Conservation (phyloP, 805 yeast species). For the Yarrowia yakushimensis region DNA sequence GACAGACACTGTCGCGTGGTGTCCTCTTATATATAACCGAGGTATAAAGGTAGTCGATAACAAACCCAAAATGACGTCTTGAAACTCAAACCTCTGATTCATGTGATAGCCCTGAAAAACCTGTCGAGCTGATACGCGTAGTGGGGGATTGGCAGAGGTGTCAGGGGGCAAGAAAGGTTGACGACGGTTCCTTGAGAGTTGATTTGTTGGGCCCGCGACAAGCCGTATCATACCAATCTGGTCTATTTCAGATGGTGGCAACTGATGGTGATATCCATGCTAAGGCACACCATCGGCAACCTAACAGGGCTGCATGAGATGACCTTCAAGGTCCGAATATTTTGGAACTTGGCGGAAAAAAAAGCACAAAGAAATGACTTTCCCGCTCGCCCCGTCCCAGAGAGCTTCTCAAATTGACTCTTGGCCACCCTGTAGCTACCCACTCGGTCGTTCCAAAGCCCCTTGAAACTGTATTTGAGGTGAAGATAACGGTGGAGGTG, state of each 20-base stretch:
- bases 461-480: not conserved
- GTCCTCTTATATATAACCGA: constrained; percentile 11
- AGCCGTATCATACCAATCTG: not conserved
- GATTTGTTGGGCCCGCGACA: not conserved
- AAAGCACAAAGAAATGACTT: not conserved
- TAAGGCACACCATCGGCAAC: not conserved
- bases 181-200: too few species aligned
- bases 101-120: not conserved
- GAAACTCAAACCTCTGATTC: not conserved
- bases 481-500: not conserved
- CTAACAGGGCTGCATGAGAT: constrained; percentile 3
- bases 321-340: not conserved
- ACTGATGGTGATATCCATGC: not conserved
- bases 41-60: constrained; percentile 24
- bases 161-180: not conserved
- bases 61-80: not conserved
- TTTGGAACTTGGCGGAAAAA: not conserved
- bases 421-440: not conserved
- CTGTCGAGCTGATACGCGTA: not conserved
- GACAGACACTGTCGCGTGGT: constrained; percentile 2
- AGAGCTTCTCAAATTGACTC: not conserved
- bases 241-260: not conserved
- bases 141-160: not conserved
- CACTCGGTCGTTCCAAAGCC: not conserved
- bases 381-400: not conserved